phyloP scores from a whole-genome alignment of 176 grass and related monocot species.

The Eragrostis nindensis region DNA sequence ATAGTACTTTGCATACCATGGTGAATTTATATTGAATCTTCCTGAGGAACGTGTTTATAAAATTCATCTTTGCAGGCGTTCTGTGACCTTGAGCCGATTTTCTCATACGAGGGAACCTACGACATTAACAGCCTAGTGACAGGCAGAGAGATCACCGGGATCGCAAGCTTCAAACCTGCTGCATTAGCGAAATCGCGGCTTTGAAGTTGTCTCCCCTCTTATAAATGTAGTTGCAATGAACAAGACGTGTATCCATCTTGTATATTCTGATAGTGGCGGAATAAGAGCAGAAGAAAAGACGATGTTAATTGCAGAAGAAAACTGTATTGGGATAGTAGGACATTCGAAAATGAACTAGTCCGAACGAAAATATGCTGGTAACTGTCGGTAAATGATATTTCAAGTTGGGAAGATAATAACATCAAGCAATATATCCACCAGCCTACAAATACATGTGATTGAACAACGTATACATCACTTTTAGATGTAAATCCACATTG shows the following conservation, averaged over 20 bases:
- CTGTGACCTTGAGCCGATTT: slow-evolving; percentile 85
- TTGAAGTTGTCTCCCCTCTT: slow-evolving; percentile 21
- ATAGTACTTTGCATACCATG: neutral
- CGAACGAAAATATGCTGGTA: too few species aligned
- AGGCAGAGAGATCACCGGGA: slow-evolving; percentile 81
- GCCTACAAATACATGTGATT: too few species aligned
- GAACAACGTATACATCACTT: too few species aligned
- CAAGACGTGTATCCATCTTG: neutral
- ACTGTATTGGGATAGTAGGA: too few species aligned
- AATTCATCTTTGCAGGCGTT: slow-evolving; percentile 53
- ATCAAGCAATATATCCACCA: too few species aligned
- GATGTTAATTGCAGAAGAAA: neutral
- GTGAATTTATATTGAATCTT: neutral
- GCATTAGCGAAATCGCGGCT: slow-evolving; percentile 51
- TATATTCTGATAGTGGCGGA: neutral
- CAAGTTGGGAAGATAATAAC: too few species aligned
- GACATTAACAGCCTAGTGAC: slow-evolving; percentile 84
- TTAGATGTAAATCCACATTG: too few species aligned
- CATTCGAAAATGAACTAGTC: too few species aligned
- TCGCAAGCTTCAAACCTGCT: slow-evolving; percentile 76
- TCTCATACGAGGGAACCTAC: slow-evolving; percentile 81
- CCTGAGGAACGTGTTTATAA: neutral
- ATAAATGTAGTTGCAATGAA: neutral
- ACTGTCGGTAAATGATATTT: too few species aligned
- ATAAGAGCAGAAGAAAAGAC: slow-evolving; percentile 1